Conservation (phyloP, 2,329 filamentous ascomycete species). For the Pseudophaeomoniella oleicola region DNA sequence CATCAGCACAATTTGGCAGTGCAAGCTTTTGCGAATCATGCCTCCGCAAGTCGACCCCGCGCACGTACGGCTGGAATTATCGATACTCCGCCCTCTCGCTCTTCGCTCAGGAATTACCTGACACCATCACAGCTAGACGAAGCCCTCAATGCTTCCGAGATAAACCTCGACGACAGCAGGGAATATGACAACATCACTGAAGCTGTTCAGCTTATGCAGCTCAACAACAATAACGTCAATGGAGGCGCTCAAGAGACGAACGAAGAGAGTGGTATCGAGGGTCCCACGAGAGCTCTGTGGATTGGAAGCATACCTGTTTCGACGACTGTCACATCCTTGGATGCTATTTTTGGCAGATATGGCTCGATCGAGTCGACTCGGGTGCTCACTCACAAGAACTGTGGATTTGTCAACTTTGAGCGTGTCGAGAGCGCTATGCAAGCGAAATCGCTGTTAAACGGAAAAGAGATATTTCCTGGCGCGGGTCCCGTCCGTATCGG, state of each 20-base stretch:
- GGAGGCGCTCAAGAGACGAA: slow-evolving; percentile 44
- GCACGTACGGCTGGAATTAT: slow-evolving; percentile 85
- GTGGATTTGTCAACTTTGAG: slow-evolving; percentile 97
- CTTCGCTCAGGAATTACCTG: slow-evolving; percentile 57
- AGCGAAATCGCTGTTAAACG: slow-evolving; percentile 77
- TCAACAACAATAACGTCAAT: slow-evolving; percentile 54
- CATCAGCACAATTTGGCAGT: slow-evolving; percentile 87
- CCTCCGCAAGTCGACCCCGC: slow-evolving; percentile 66
- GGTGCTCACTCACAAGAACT: slow-evolving; percentile 96
- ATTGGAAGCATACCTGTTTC: slow-evolving; percentile 95
- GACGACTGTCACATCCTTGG: slow-evolving; percentile 86
- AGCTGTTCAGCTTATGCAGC: slow-evolving; percentile 66
- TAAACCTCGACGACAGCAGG: slow-evolving; percentile 58
- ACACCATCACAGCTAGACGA: slow-evolving; percentile 65
- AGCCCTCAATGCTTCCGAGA: slow-evolving; percentile 60
- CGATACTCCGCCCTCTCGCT: slow-evolving; percentile 56
- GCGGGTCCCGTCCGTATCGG: slow-evolving; percentile 91
- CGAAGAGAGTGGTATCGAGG: slow-evolving; percentile 71
- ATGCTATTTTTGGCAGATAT: slow-evolving; percentile 89
- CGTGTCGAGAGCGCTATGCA: slow-evolving; percentile 77
- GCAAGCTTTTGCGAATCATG: slow-evolving; percentile 78
- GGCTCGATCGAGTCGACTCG: slow-evolving; percentile 81
- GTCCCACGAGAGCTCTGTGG: slow-evolving; percentile 87
- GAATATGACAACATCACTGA: slow-evolving; percentile 70
- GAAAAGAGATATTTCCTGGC: slow-evolving; percentile 96